Base-by-base conservation (phyloP, 192 early-diverging fungal genomes). In the Coemansia sp. region DNA sequence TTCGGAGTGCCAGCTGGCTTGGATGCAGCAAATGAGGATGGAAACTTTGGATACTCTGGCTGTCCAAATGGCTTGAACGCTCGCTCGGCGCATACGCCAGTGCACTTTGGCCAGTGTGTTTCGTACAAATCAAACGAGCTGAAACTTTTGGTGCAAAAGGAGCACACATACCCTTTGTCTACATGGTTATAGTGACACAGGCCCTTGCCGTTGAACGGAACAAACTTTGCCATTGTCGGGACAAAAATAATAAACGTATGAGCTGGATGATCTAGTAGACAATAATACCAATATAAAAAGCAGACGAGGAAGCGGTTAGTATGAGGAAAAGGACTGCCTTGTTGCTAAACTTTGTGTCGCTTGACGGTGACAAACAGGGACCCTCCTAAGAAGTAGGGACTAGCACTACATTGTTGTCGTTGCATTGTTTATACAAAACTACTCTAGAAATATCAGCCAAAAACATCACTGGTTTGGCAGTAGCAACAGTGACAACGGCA, bases 41-140 rank as follows among this genome's bases (percentile, higher is more conserved):
- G 54, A 15, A 74, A 56, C 5, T 48, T 37, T 14, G 64, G 59
- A 18, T 58, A 74, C n/a, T 14, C 23, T 8, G 70, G 64, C 17
- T 54, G 32, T 4, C 39, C 45, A 38, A 74, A 68, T 11, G 65
- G 60, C 53, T 47, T 46, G 31, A 65, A 43, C 14, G 41, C 31
- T 8, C 60, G 50, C 51, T 75, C 72, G 27, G 63, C 56, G 57
- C 72, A 75, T n/a, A 75, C 50, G 13, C 72, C 72, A 3, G 60
- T 68, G 53, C 72, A 75, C 38, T 64, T 68, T 1, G 72, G 72
- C 72, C 72, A 75, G 51, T 75, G 72, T 27, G 36, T 14, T 31
- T 75, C 72, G 58, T 68, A 75, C 22, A 41, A 49, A 1, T 21
- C 53, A 49, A 68, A 65, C 34, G 61, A 51, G 14, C 51, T 58